Evolutionary conservation across 2,329 filamentous ascomycete genomes (phyloP).

Genomic region (Xylariaceae sp.): DNA sequence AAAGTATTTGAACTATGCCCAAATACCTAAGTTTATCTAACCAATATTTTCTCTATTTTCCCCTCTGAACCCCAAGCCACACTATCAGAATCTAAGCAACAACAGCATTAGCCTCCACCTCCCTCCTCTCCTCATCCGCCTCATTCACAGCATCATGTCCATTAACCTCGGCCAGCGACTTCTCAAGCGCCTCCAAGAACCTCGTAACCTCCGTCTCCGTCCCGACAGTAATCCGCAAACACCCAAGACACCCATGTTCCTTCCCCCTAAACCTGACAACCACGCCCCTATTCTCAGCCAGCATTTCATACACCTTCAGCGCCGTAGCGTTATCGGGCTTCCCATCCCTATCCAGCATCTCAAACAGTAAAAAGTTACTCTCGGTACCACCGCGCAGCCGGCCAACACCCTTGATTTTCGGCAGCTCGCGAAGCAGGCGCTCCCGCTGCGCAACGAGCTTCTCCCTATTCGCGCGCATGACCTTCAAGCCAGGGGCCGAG

Average conservation of each 20-base stretch:
- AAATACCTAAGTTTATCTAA: no score
- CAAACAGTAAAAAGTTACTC: slow-evolving; percentile 87
- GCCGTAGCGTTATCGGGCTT: slow-evolving; percentile 77
- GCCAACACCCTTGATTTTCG: slow-evolving; percentile 74
- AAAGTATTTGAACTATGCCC: no score
- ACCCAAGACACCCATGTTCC: slow-evolving; percentile 85
- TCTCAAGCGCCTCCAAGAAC: slow-evolving; percentile 68
- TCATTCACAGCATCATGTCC: slow-evolving; percentile 22
- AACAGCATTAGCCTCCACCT: slow-evolving; percentile 36
- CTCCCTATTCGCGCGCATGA: slow-evolving; percentile 70
- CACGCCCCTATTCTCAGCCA: slow-evolving; percentile 84
- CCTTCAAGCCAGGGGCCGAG: slow-evolving; percentile 60
- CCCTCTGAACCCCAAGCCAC: neutral
- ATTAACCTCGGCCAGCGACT: slow-evolving; percentile 46
- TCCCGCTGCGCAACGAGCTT: slow-evolving; percentile 73
- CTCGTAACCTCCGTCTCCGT: slow-evolving; percentile 82
- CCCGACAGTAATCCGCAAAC: slow-evolving; percentile 86
- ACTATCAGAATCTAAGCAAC: slow-evolving; percentile 30
- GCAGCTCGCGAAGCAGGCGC: slow-evolving; percentile 70
- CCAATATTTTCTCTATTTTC: neutral
- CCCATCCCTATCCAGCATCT: slow-evolving; percentile 73
- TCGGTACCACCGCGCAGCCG: slow-evolving; percentile 74
- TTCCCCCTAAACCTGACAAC: slow-evolving; percentile 93
- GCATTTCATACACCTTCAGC: slow-evolving; percentile 73
- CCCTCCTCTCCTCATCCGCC: slow-evolving; percentile 36